A percentile compares a stretch with the other conserved stretches of the same genome.
phyloP scores from a whole-genome alignment of 2,329 filamentous ascomycete genomes.

The Colletotrichum eleusines region DNA sequence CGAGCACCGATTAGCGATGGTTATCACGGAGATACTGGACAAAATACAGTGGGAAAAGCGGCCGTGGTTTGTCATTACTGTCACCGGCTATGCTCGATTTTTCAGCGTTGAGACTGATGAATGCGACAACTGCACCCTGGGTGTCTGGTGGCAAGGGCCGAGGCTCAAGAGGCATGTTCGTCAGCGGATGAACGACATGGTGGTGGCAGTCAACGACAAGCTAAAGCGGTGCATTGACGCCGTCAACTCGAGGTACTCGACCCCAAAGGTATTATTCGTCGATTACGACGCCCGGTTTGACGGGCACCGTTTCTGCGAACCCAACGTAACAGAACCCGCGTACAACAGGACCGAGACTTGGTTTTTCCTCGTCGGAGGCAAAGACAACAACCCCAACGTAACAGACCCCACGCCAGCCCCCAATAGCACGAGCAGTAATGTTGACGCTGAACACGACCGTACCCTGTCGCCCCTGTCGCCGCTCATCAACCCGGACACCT shows the following conservation, averaged over 20 bases:
- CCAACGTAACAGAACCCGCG: conserved; percentile 56
- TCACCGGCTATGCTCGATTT: conserved; percentile 63
- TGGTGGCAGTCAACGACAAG: conserved; percentile 56
- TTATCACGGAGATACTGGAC: conserved; percentile 59
- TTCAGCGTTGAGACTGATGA: conserved; percentile 58
- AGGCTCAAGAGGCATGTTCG: conserved; percentile 56
- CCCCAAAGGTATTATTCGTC: conserved; percentile 57
- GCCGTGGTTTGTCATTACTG: conserved; percentile 56
- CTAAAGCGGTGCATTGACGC: conserved; percentile 51
- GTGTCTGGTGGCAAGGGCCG: conserved; percentile 60
- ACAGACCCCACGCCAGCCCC: conserved; percentile 40
- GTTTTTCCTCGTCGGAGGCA: conserved; percentile 62
- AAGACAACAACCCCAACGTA: conserved; percentile 50
- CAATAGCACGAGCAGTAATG: conserved; percentile 35
- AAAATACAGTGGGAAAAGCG: conserved; percentile 58
- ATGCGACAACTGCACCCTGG: conserved; percentile 59
- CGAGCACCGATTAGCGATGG: conserved; percentile 53
- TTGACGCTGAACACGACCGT: conserved; percentile 27
- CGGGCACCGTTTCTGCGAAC: conserved; percentile 60
- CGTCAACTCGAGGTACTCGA: conserved; percentile 54
- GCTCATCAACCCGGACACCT: conserved; percentile 53
- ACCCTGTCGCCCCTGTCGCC: conserved; percentile 49
- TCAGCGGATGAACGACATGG: conserved; percentile 58
- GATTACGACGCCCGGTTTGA: conserved; percentile 59
- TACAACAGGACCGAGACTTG: conserved; percentile 58